phyloP scores from a whole-genome alignment of 306 rosid species.

The Betula pendula region DNA sequence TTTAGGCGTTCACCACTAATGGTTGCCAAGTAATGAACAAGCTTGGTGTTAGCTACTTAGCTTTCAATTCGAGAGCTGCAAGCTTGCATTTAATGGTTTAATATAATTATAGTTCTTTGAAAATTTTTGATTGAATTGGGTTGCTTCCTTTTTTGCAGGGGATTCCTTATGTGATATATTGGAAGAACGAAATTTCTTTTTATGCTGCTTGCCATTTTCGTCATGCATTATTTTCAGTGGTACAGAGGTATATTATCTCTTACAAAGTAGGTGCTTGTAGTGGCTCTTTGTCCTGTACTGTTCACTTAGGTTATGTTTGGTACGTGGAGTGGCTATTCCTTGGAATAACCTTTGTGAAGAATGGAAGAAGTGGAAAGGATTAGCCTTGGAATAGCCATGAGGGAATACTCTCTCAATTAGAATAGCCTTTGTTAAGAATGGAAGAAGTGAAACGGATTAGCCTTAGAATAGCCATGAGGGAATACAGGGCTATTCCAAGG shows the following conservation, averaged over 20 bases:
- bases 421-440: too few relatives aligned
- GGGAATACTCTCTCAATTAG: too few relatives aligned
- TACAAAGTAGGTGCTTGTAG: conserved; percentile 9
- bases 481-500: too few relatives aligned
- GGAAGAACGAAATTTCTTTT: conserved; percentile 68
- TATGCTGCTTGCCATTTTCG: conserved; percentile 91
- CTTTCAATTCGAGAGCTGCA: not conserved
- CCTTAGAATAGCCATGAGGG: too few relatives aligned
- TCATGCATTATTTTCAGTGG: conserved; percentile 80
- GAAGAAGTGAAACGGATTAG: too few relatives aligned
- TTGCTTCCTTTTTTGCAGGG: conserved; percentile 61
- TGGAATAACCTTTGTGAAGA: too few relatives aligned
- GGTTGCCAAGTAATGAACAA: conserved; percentile 13
- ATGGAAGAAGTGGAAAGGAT: too few relatives aligned
- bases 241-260: conserved; percentile 66
- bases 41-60: not conserved
- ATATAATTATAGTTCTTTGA: not conserved
- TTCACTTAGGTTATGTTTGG: too few relatives aligned
- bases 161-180: conserved; percentile 83
- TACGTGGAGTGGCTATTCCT: too few relatives aligned
- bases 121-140: conserved; percentile 25
- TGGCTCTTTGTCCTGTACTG: not conserved
- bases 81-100: not conserved
- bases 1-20: not conserved
- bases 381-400: too few relatives aligned